Percentiles rank a stretch among this genome's conserved stretches.
Conservation (phyloP, 2,329 filamentous ascomycete species). For the Alternaria incomplexa region DNA sequence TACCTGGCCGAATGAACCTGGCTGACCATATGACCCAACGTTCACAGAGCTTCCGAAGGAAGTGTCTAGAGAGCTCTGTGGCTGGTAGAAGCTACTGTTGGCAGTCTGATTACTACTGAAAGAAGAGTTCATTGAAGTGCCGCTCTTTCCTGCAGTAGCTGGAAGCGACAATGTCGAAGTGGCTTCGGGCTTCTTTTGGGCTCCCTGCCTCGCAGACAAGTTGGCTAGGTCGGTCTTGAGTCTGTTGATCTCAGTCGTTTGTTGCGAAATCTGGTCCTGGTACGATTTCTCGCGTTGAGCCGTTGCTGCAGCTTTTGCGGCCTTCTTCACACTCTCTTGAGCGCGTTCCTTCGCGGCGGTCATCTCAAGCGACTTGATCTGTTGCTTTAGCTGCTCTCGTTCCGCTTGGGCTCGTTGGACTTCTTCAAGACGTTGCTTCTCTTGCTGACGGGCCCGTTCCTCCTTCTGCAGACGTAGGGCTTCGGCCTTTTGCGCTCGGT, state of each 20-base stretch:
- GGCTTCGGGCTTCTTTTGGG: neutral
- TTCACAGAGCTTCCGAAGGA: neutral
- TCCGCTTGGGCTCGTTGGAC: neutral
- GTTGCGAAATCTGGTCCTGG: neutral
- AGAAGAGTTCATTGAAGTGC: neutral
- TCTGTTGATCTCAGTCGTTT: neutral
- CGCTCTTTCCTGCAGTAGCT: neutral
- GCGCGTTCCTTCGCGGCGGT: neutral
- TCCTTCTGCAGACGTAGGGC: neutral
- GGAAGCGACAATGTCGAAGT: neutral
- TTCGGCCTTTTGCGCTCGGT: neutral
- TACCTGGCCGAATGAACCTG: neutral
- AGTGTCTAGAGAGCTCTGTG: neutral
- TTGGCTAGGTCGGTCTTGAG: neutral
- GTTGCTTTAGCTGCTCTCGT: neutral
- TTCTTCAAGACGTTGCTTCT: neutral
- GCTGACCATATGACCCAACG: neutral
- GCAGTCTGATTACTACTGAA: neutral
- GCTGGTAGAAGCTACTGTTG: neutral
- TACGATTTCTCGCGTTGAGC: neutral
- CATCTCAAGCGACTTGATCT: neutral
- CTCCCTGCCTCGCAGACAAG: neutral
- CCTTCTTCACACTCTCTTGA: neutral
- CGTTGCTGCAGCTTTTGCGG: neutral
- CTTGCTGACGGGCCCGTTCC: neutral